Evolutionary conservation across 148 eudicot species (phyloP).

Genomic region (Beta vulgaris): DNA sequence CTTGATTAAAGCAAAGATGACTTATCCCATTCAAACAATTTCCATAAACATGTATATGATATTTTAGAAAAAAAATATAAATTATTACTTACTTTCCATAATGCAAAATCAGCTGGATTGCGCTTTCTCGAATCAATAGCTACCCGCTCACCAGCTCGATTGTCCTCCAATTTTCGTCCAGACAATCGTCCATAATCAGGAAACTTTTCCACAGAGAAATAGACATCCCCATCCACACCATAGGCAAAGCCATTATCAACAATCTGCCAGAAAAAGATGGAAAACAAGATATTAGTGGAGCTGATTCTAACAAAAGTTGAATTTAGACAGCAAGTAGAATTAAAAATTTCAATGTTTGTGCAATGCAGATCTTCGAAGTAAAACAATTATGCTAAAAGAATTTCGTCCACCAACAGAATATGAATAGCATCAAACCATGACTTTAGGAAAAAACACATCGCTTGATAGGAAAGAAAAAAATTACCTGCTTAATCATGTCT

Average conservation of each 20-base stretch:
- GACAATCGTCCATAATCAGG: constrained; percentile 79
- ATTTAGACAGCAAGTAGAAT: background rate
- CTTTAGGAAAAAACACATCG: background rate
- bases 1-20: background rate
- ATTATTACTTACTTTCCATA: constrained; percentile 72
- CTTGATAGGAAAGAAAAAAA: background rate
- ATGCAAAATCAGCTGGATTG: constrained; percentile 92
- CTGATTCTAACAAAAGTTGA: background rate
- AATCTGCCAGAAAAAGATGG: constrained; percentile 50
- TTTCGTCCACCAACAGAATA: background rate
- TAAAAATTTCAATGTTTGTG: background rate
- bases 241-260: constrained; percentile 81
- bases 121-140: constrained; percentile 81
- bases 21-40: background rate
- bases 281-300: background rate
- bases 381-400: background rate
- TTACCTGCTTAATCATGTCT: constrained; percentile 91
- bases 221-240: constrained; percentile 69
- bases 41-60: background rate
- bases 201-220: constrained; percentile 77
- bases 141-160: constrained; percentile 93
- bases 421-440: background rate
- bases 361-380: background rate
- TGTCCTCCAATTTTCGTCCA: constrained; percentile 89
- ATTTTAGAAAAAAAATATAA: background rate